Percentiles rank a stretch among this genome's conserved stretches.
These are phyloP conservation scores for Gnaphalium uliginosum DNA, from an alignment of 129 eudicot species.

Conservation along the genomic window DNA sequence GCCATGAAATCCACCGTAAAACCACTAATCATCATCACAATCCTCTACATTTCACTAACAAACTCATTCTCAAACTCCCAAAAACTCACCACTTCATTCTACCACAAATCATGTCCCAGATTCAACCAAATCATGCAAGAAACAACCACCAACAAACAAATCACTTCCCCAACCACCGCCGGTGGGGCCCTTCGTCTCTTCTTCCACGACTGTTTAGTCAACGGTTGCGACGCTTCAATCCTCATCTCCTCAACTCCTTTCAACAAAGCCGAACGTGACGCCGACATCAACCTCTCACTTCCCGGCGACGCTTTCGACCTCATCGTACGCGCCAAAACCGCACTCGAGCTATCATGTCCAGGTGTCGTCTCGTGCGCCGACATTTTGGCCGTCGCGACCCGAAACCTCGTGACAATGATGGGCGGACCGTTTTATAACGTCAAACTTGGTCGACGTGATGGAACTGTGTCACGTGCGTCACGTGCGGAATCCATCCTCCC, in stretches of 20 bases:
- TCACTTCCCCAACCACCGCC: background rate
- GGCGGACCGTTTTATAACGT: background rate
- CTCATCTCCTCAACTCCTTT: background rate
- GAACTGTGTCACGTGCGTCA: background rate
- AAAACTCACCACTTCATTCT: background rate
- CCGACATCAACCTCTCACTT: constrained; percentile 11
- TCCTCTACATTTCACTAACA: background rate
- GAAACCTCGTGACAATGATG: constrained; percentile 9
- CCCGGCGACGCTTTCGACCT: constrained; percentile 10
- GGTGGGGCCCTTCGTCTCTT: background rate
- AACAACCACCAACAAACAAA: constrained; percentile 12
- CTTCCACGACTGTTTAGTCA: constrained; percentile 1
- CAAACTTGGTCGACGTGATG: background rate
- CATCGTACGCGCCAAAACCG: constrained; percentile 8
- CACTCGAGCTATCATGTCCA: background rate
- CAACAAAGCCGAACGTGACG: constrained; percentile 16
- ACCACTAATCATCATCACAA: background rate
- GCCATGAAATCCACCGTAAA: background rate
- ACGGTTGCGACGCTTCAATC: constrained; percentile 5
- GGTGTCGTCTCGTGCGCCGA: constrained; percentile 11
- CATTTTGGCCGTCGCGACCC: constrained; percentile 1
- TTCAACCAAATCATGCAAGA: constrained; percentile 19
- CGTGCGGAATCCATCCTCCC: background rate
- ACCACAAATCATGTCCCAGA: constrained; percentile 16
- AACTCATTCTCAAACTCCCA: background rate